Conservation (phyloP, 805 yeast species). For the Jamesozyma rosinii region DNA sequence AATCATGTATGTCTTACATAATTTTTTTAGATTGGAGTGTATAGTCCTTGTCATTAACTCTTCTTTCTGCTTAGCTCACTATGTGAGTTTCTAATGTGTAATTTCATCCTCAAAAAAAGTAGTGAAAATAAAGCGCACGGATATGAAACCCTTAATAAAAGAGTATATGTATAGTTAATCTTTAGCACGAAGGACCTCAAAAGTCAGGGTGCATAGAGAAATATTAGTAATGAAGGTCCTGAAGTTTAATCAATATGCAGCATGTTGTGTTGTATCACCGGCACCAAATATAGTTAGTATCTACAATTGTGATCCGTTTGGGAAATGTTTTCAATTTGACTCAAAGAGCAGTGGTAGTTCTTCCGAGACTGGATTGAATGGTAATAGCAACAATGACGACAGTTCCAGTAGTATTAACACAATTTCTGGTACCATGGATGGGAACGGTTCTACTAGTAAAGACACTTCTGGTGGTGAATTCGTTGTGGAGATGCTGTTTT, state of each 20-base stretch:
- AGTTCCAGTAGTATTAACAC: not conserved
- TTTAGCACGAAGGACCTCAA: no score
- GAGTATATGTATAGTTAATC: no score
- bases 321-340: constrained; percentile 51
- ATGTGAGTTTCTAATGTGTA: no score
- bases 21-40: no score
- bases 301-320: constrained; percentile 83
- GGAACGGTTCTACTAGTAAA: not conserved
- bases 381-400: not conserved
- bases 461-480: constrained; percentile 4
- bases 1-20: no score
- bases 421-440: not conserved
- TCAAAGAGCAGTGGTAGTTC: constrained; percentile 7
- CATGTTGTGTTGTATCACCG: constrained; percentile 67
- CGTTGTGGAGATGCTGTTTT: constrained; percentile 80
- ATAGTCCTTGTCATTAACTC: no score
- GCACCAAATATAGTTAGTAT: constrained; percentile 57
- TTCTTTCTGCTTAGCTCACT: no score
- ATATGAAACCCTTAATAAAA: no score
- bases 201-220: not conserved
- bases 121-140: no score
- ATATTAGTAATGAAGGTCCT: constrained; percentile 34
- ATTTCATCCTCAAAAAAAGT: no score
- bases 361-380: not conserved
- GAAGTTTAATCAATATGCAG: constrained; percentile 83